phyloP scores from a whole-genome alignment of 2,329 filamentous ascomycete genomes.

The Hymenoscyphus repandus region DNA sequence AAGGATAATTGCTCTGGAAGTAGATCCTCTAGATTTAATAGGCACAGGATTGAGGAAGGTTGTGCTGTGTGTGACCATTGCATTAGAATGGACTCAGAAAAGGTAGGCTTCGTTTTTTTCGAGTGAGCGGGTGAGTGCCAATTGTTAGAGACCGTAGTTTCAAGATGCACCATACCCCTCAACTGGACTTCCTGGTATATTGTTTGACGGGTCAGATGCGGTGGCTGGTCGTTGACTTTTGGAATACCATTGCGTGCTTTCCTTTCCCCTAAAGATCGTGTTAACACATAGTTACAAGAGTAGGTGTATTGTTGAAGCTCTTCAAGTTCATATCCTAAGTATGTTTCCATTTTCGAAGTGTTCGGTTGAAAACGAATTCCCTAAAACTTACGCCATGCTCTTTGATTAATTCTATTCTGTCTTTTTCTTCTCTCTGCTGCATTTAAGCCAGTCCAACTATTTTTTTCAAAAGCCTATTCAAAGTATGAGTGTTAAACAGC shows the following conservation, averaged over 20 bases:
- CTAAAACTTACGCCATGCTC: conserved; percentile 24
- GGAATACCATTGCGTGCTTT: no score
- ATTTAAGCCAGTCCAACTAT: conserved; percentile 32
- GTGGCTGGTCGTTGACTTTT: no score
- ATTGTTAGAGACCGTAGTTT: no score
- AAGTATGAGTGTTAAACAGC: background rate
- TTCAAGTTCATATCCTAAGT: no score
- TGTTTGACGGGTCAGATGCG: no score
- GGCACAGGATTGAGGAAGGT: background rate
- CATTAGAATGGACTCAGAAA: background rate
- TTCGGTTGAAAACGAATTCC: background rate
- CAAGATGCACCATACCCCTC: no score
- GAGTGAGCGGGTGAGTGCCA: no score
- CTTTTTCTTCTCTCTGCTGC: conserved; percentile 20
- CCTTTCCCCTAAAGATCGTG: no score
- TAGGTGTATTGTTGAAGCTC: no score
- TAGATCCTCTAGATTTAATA: background rate
- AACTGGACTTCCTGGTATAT: no score
- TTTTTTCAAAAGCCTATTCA: conserved; percentile 11
- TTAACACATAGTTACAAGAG: no score
- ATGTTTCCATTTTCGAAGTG: background rate
- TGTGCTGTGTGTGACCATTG: background rate
- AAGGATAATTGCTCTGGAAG: background rate
- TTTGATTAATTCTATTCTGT: conserved; percentile 23
- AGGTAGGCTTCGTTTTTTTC: no score